Conservation (phyloP, 129 eudicot genomes). For the Escallonia rubra region DNA sequence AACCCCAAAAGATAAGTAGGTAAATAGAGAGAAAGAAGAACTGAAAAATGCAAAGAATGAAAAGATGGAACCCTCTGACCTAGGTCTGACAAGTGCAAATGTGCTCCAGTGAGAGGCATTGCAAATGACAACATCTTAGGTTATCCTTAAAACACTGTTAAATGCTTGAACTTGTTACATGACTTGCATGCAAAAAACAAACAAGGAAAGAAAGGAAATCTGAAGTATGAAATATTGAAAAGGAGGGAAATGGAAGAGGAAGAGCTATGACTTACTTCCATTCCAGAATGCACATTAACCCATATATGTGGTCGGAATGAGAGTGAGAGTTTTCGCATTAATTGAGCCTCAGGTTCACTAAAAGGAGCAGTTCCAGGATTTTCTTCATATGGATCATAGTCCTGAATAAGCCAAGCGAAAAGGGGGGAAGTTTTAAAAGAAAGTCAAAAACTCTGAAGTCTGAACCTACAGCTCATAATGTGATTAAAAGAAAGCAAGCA, state of each 20-base stretch:
- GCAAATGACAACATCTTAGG: too few species aligned
- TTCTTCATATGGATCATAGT: slow-evolving; percentile 93
- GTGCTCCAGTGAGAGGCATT: too few species aligned
- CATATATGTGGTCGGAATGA: slow-evolving; percentile 94
- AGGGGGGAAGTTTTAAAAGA: neutral
- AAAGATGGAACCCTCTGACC: neutral
- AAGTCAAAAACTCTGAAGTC: slow-evolving; percentile 2
- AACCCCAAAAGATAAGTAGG: neutral
- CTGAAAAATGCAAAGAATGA: neutral
- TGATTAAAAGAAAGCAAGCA: neutral
- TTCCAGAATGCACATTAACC: slow-evolving; percentile 97
- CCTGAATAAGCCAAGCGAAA: slow-evolving; percentile 24
- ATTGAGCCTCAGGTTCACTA: slow-evolving; percentile 92
- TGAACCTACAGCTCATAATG: neutral
- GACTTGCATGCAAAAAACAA: neutral
- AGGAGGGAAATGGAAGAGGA: neutral
- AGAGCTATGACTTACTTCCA: slow-evolving; percentile 63
- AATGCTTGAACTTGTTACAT: neutral
- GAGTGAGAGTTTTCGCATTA: slow-evolving; percentile 72
- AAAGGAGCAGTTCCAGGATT: slow-evolving; percentile 86
- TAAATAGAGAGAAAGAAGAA: neutral
- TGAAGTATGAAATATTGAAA: neutral
- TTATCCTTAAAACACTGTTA: neutral
- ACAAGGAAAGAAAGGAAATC: neutral
- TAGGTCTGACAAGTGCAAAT: too few species aligned